Conservation (phyloP, 306 rosid genomes). For the Cicer yamashitae region DNA sequence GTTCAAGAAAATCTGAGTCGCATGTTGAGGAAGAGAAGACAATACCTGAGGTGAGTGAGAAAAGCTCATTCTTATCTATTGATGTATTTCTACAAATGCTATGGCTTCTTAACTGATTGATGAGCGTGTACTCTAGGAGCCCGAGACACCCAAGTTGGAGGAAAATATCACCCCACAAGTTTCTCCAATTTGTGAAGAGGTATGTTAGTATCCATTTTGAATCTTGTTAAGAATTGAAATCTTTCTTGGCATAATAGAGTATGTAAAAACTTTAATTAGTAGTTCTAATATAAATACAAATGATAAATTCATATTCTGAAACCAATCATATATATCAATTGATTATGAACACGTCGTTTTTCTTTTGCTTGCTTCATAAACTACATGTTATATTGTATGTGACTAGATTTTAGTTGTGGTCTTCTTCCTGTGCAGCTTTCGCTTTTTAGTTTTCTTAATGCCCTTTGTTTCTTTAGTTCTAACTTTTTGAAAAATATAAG, state of each 20-base stretch:
- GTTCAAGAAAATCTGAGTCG: slow-evolving; percentile 49
- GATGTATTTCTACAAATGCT: slow-evolving; percentile 28
- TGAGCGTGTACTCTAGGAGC: slow-evolving; percentile 45
- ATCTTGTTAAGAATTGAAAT: slow-evolving; percentile 30
- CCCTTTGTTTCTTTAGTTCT: slow-evolving; percentile 27
- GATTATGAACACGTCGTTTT: no score
- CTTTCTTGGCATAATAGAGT: slow-evolving; percentile 1
- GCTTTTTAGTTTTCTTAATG: slow-evolving; percentile 12
- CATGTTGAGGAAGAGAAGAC: slow-evolving; percentile 49
- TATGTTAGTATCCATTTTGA: slow-evolving; percentile 46
- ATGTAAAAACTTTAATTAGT: not conserved
- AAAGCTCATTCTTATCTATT: slow-evolving; percentile 45
- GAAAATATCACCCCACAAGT: slow-evolving; percentile 17
- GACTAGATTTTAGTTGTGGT: no score
- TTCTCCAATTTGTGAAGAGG: slow-evolving; percentile 56
- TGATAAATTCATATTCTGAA: slow-evolving; percentile 6
- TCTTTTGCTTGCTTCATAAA: no score
- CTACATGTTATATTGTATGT: no score
- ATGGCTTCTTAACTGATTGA: slow-evolving; percentile 23
- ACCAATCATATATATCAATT: not conserved
- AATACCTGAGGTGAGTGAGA: slow-evolving; percentile 48
- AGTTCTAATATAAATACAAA: slow-evolving; percentile 24
- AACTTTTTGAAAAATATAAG: slow-evolving; percentile 35
- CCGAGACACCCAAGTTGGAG: slow-evolving; percentile 34
- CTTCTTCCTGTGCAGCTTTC: no score